These are phyloP conservation scores for Trichophyton verrucosum DNA, from an alignment of 2,329 filamentous ascomycete species.

Conservation along the genomic window DNA sequence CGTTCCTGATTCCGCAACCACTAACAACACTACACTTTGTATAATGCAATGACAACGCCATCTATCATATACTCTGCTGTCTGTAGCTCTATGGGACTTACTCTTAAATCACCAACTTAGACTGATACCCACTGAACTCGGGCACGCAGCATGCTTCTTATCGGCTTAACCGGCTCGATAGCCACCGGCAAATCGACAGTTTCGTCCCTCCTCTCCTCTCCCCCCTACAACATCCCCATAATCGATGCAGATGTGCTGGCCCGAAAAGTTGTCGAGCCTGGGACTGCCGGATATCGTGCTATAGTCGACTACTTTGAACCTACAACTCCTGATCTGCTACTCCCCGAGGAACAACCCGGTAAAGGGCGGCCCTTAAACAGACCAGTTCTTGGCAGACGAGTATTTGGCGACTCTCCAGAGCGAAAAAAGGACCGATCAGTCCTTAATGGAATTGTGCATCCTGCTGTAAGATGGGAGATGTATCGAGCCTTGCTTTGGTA, in stretches of 20 bases:
- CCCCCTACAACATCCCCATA: conserved; percentile 76
- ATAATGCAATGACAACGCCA: background rate
- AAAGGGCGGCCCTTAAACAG: conserved; percentile 59
- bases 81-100: background rate
- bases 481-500: conserved; percentile 58
- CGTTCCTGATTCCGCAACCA: background rate
- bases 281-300: conserved; percentile 66
- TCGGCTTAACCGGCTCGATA: conserved; percentile 92
- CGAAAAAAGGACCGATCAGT: conserved; percentile 58
- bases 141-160: conserved; percentile 61
- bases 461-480: conserved; percentile 74
- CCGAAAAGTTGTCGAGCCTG: conserved; percentile 86
- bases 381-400: conserved; percentile 66
- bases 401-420: conserved; percentile 71
- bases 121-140: too few species aligned
- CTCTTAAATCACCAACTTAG: background rate
- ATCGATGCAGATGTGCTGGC: conserved; percentile 91
- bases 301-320: conserved; percentile 73
- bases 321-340: conserved; percentile 73
- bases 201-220: conserved; percentile 62
- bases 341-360: conserved; percentile 38
- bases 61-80: background rate
- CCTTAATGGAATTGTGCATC: conserved; percentile 85
- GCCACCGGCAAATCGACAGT: conserved; percentile 97
- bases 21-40: background rate